A percentile compares a stretch with the other conserved stretches of the same genome.
Evolutionary conservation across 805 yeast species (phyloP).

Genomic region (Pichia scutulata): DNA sequence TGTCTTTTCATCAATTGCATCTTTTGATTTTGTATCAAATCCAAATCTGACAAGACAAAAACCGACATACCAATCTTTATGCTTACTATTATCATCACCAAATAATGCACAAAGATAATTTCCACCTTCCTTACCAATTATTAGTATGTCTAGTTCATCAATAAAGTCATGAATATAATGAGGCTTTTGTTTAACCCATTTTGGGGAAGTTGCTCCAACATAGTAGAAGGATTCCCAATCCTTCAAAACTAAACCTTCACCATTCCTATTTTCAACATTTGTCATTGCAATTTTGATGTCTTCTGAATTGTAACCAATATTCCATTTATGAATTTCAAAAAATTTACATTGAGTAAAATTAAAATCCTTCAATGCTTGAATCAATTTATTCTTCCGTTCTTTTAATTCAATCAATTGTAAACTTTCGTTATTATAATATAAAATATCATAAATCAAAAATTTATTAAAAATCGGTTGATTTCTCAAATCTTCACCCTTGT

Average conservation of each 20-base stretch:
- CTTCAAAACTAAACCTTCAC: slow-evolving; percentile 83
- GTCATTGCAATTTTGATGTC: slow-evolving; percentile 53
- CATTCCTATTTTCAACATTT: slow-evolving; percentile 48
- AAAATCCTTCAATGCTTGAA: slow-evolving; percentile 35
- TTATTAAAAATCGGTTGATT: slow-evolving; percentile 38
- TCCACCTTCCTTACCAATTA: slow-evolving; percentile 55
- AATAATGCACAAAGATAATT: slow-evolving; percentile 5
- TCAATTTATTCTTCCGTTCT: slow-evolving; percentile 48
- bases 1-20: slow-evolving; percentile 48
- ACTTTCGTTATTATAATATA: slow-evolving; percentile 60
- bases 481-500: not conserved
- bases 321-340: slow-evolving; percentile 33
- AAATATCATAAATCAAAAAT: slow-evolving; percentile 63
- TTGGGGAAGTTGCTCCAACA: slow-evolving; percentile 49
- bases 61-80: slow-evolving; percentile 38
- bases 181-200: slow-evolving; percentile 89
- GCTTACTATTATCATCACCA: slow-evolving; percentile 6
- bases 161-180: slow-evolving; percentile 83
- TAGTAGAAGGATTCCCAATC: slow-evolving; percentile 49
- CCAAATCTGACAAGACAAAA: slow-evolving; percentile 86
- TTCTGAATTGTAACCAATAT: slow-evolving; percentile 26
- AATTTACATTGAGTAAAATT: slow-evolving; percentile 44
- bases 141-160: slow-evolving; percentile 70
- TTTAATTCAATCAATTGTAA: slow-evolving; percentile 47
- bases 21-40: slow-evolving; percentile 38